phyloP scores from a whole-genome alignment of 148 eudicot genomes.

The Rhododendron simsii region DNA sequence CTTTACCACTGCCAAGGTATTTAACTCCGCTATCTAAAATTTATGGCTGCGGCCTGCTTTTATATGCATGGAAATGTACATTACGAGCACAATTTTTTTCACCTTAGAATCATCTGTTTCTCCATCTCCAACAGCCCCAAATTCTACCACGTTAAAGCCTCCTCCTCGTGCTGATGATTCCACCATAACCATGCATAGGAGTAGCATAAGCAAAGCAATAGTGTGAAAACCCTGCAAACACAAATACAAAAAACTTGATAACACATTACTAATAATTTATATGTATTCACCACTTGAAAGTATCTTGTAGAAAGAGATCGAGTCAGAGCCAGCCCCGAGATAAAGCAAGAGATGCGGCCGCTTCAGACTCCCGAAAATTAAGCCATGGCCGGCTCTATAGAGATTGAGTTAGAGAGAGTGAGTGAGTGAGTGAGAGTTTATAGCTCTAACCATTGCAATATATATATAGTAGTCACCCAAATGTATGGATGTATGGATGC shows the following conservation, averaged over 20 bases:
- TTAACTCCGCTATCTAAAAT: not conserved
- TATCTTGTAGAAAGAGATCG: not conserved
- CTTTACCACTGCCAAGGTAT: no score
- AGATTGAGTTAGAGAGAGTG: not conserved
- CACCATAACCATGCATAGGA: not conserved
- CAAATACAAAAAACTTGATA: not conserved
- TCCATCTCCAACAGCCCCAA: constrained; percentile 2
- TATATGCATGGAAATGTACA: not conserved
- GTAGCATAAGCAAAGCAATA: not conserved
- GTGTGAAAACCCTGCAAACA: not conserved
- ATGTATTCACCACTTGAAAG: not conserved
- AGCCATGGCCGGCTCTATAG: no score
- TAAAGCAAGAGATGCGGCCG: no score
- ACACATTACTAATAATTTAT: not conserved
- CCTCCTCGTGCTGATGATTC: not conserved
- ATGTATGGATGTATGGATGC: not conserved
- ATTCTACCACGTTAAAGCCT: not conserved
- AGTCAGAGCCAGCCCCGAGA: not conserved
- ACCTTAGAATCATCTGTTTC: not conserved
- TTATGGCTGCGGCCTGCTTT: not conserved
- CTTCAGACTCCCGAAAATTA: no score
- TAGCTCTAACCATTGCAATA: not conserved
- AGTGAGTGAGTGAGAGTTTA: not conserved
- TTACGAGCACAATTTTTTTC: no score
- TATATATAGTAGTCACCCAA: not conserved